A percentile compares a stretch with the other conserved stretches of the same genome.
phyloP scores from a whole-genome alignment of 106 monocot species.

The Allium fistulosum region DNA sequence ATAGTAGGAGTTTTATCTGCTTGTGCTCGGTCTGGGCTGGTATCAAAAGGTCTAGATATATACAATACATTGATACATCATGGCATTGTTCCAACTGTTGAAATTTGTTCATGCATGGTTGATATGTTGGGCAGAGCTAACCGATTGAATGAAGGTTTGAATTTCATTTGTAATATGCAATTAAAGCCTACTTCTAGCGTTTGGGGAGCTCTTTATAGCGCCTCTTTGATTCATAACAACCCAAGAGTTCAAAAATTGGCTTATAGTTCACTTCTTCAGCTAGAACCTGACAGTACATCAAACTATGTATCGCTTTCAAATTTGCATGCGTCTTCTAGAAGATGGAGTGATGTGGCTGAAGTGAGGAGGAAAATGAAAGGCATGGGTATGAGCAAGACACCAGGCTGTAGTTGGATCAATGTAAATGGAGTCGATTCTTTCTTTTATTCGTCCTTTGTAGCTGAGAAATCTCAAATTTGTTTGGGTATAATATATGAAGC shows the following conservation, averaged over 20 bases:
- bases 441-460: conserved; percentile 28
- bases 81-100: conserved; percentile 39
- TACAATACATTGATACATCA: conserved; percentile 45
- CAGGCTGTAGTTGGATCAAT: conserved; percentile 71
- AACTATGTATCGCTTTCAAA: conserved; percentile 65
- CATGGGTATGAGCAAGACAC: conserved; percentile 37
- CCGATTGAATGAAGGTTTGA: conserved; percentile 39
- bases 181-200: conserved; percentile 29
- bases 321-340: conserved; percentile 59
- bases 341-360: conserved; percentile 52
- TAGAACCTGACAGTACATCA: conserved; percentile 56
- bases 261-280: conserved; percentile 33
- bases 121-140: conserved; percentile 72
- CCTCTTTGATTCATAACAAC: conserved; percentile 35
- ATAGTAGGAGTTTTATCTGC: conserved; percentile 56
- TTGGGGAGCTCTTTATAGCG: conserved; percentile 67
- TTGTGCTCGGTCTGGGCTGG: conserved; percentile 53
- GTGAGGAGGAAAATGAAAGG: conserved; percentile 52
- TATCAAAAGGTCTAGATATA: conserved; percentile 54
- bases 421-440: conserved; percentile 7
- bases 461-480: conserved; percentile 37
- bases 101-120: conserved; percentile 69
- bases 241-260: conserved; percentile 52
- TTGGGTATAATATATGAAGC: conserved; percentile 23
- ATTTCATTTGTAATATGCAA: conserved; percentile 53